Evolutionary conservation across 352 stramenopile species (phyloP).

Genomic region (Lagenidium sp.): DNA sequence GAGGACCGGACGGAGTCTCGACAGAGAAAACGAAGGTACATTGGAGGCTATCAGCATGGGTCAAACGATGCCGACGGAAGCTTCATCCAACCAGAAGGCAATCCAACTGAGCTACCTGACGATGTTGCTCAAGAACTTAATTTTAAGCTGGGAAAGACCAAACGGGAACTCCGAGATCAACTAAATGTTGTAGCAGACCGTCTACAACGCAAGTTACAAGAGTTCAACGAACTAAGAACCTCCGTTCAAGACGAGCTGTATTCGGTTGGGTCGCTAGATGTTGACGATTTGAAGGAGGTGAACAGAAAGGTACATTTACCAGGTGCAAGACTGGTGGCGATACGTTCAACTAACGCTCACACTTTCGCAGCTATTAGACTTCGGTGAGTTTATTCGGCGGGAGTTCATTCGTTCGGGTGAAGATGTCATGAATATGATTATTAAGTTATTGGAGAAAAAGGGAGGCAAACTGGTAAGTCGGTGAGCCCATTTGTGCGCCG

Average conservation of each 20-base stretch:
- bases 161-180: conserved; percentile 22
- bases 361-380: too few species aligned
- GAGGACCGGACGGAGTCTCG: too few species aligned
- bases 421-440: conserved; percentile 66
- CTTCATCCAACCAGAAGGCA: conserved; percentile 84
- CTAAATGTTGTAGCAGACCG: conserved; percentile 18
- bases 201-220: conserved; percentile 33
- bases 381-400: conserved; percentile 33
- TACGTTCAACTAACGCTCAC: too few species aligned
- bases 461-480: conserved; percentile 25
- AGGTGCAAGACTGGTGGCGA: too few species aligned
- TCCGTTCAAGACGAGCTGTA: conserved; percentile 14
- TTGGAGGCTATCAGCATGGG: conserved; percentile 63
- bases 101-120: conserved; percentile 58
- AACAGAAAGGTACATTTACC: conserved; percentile 23
- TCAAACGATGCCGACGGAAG: conserved; percentile 41
- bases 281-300: conserved; percentile 16
- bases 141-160: conserved; percentile 35
- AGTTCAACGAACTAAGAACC: conserved; percentile 22
- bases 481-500: not conserved
- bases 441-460: conserved; percentile 29
- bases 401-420: conserved; percentile 50
- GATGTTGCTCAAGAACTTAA: conserved; percentile 59
- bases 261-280: conserved; percentile 11
- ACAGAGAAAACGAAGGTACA: conserved; percentile 37